Conservation (phyloP, 2,329 filamentous ascomycete species). For the Fusarium guadeloupense region DNA sequence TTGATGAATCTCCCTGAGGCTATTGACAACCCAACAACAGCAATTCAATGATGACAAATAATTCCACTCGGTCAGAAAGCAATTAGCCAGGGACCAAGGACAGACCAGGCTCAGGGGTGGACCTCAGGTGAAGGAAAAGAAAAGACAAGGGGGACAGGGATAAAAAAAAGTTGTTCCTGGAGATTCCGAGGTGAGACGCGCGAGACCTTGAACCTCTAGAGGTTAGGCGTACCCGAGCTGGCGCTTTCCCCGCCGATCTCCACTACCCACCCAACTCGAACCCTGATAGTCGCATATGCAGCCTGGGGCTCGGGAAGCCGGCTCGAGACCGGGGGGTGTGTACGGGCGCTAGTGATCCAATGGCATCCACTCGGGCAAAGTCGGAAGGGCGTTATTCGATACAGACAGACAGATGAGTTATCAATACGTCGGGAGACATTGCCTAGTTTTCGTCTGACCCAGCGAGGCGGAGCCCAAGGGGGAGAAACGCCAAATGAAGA, state of each 20-base stretch:
- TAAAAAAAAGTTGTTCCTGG: conserved; percentile 29
- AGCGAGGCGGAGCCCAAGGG: conserved; percentile 24
- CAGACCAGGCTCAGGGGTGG: conserved; percentile 16
- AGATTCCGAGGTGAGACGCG: conserved; percentile 41
- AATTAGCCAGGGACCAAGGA: conserved; percentile 22
- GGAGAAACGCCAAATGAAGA: conserved; percentile 23
- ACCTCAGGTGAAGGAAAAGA: conserved; percentile 14
- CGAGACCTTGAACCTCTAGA: conserved; percentile 45
- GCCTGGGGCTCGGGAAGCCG: conserved; percentile 28
- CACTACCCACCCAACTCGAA: conserved; percentile 1
- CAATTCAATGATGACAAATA: conserved; percentile 22
- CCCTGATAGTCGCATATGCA: conserved; percentile 29
- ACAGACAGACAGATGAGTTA: conserved; percentile 31
- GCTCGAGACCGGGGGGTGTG: conserved; percentile 16
- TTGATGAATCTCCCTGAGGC: neutral
- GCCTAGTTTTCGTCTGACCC: conserved; percentile 36
- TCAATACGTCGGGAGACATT: conserved; percentile 40
- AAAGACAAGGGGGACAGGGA: too few species aligned
- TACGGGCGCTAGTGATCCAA: conserved; percentile 31
- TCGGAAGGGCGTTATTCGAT: conserved; percentile 32
- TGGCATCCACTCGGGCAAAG: conserved; percentile 38
- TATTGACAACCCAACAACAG: neutral
- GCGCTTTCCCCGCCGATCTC: conserved; percentile 26
- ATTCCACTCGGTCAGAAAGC: neutral
- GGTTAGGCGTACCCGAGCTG: conserved; percentile 44